Conservation (phyloP, 371 early-diverging fungal species). For the Entomophthora muscae region DNA sequence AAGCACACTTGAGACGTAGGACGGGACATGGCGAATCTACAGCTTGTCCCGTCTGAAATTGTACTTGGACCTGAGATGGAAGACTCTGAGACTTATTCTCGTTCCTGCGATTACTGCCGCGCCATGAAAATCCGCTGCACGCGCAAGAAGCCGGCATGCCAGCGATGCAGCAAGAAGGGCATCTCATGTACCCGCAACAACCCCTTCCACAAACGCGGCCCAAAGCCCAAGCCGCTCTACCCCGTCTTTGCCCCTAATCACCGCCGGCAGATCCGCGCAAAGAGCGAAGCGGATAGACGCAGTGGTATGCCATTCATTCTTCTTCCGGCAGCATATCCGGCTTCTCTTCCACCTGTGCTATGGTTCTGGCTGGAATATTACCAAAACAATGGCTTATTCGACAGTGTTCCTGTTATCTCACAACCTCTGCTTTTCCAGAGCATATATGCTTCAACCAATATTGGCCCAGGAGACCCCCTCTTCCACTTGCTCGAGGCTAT, state of each 20-base stretch:
- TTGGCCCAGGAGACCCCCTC: not conserved
- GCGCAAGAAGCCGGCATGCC: not conserved
- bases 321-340: not conserved
- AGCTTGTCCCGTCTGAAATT: too few relatives aligned
- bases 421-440: not conserved
- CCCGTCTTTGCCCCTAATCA: not conserved
- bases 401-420: not conserved
- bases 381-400: not conserved
- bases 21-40: too few relatives aligned
- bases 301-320: too few relatives aligned
- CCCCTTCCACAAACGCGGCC: slow-evolving; percentile 2
- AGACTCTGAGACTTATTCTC: not conserved
- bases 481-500: not conserved
- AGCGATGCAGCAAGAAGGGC: not conserved
- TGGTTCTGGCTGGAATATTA: not conserved
- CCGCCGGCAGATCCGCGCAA: not conserved
- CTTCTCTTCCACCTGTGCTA: not conserved
- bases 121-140: slow-evolving; percentile 1
- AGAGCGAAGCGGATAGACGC: not conserved
- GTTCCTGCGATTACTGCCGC: slow-evolving; percentile 6
- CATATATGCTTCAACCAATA: not conserved
- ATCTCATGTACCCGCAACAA: slow-evolving; percentile 5
- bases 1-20: too few relatives aligned
- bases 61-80: not conserved
- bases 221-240: slow-evolving; percentile 4